These are phyloP conservation scores for Exophiala calicioides DNA, from an alignment of 2,329 filamentous ascomycete genomes.

Conservation along the genomic window DNA sequence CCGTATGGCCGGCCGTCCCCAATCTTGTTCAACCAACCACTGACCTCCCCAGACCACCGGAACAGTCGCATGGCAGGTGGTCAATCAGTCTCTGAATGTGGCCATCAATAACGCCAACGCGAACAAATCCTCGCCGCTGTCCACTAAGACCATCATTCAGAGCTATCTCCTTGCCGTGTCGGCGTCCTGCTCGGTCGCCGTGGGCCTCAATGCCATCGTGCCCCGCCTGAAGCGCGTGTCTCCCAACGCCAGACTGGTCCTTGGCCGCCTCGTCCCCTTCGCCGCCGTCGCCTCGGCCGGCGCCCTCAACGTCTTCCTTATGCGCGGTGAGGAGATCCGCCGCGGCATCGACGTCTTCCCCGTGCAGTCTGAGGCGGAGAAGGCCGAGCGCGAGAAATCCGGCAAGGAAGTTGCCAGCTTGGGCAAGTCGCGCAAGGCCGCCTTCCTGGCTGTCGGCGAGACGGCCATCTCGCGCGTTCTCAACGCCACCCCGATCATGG, in stretches of 20 bases:
- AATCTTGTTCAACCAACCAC: conserved; percentile 35
- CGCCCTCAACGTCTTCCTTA: conserved; percentile 92
- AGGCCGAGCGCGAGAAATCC: conserved; percentile 62
- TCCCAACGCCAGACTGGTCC: conserved; percentile 71
- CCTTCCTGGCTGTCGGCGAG: conserved; percentile 85
- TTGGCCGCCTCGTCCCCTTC: conserved; percentile 89
- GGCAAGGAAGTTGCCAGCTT: conserved; percentile 69
- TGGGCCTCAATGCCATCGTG: conserved; percentile 87
- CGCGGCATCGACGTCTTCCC: conserved; percentile 91
- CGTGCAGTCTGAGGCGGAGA: conserved; percentile 70
- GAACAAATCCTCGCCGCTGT: conserved; percentile 92
- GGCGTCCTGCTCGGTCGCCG: conserved; percentile 88
- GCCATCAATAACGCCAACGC: conserved; percentile 95
- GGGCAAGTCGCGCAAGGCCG: conserved; percentile 85
- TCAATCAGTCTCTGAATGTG: conserved; percentile 97
- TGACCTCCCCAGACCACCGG: conserved; percentile 61
- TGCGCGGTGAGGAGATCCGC: conserved; percentile 94
- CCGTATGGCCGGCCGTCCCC: conserved; percentile 2
- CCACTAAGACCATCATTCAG: conserved; percentile 75
- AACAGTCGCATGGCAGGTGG: conserved; percentile 89
- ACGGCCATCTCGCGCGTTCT: conserved; percentile 88
- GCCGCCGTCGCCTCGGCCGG: conserved; percentile 91
- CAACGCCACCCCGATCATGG: conserved; percentile 97
- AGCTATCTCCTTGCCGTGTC: conserved; percentile 91
- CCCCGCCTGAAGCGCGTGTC: conserved; percentile 76